These are phyloP conservation scores for Stevia rebaudiana DNA, from an alignment of 140 eudicot species.

Conservation along the genomic window DNA sequence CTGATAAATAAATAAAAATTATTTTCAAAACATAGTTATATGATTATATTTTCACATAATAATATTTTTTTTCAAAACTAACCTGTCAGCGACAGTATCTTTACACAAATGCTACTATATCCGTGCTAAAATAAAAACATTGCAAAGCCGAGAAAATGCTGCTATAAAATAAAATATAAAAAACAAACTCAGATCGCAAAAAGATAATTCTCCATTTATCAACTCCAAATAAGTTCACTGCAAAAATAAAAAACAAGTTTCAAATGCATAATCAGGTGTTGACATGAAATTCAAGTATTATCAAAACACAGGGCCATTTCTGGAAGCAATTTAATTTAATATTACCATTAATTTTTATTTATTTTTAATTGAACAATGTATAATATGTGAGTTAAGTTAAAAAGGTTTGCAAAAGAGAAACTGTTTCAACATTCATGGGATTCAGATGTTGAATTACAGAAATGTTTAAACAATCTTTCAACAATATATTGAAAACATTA, in stretches of 20 bases:
- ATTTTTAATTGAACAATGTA: background rate
- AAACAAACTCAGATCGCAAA: constrained; percentile 1
- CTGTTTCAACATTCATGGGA: background rate
- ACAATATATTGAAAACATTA: background rate
- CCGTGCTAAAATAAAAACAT: constrained; percentile 27
- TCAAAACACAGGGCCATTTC: background rate
- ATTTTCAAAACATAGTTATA: constrained; percentile 2
- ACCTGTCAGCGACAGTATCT: constrained; percentile 18
- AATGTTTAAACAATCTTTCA: background rate
- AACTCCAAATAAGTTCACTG: constrained; percentile 16
- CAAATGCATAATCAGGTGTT: background rate
- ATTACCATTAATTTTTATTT: too few species aligned
- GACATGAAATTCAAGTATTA: background rate
- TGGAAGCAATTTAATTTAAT: background rate
- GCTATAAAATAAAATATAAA: background rate
- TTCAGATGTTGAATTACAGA: background rate
- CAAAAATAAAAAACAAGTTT: constrained; percentile 7
- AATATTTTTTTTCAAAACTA: background rate
- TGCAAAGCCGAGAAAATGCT: constrained; percentile 12
- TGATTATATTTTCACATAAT: constrained; percentile 18
- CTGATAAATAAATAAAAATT: constrained; percentile 4
- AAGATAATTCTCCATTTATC: constrained; percentile 8
- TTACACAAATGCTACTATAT: constrained; percentile 27
- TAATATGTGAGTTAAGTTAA: background rate
- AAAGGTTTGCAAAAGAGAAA: background rate